These are phyloP conservation scores for Pseudozyma pruni DNA, from an alignment of 1,284 basidiomycete genomes.

Conservation along the genomic window DNA sequence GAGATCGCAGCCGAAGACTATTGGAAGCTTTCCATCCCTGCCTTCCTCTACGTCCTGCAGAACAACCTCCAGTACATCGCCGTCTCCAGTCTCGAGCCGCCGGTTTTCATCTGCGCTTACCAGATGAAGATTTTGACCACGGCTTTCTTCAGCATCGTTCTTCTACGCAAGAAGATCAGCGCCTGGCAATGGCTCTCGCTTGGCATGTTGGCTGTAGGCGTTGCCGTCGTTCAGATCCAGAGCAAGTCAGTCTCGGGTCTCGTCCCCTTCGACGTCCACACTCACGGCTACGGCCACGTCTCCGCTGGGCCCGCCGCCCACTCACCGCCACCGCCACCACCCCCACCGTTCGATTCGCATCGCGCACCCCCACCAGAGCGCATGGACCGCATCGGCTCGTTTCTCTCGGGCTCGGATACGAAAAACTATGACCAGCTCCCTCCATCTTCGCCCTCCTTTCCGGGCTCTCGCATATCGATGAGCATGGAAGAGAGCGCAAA, in stretches of 20 bases:
- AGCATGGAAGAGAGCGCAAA: slow-evolving; percentile 51
- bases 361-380: slow-evolving; percentile 60
- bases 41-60: slow-evolving; percentile 86
- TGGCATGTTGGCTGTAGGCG: slow-evolving; percentile 85
- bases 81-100: slow-evolving; percentile 88
- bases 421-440: slow-evolving; percentile 33
- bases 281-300: slow-evolving; percentile 42
- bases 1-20: slow-evolving; percentile 77
- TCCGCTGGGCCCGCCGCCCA: slow-evolving; percentile 39
- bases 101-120: slow-evolving; percentile 82
- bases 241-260: slow-evolving; percentile 50
- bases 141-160: slow-evolving; percentile 88
- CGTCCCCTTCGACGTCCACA: slow-evolving; percentile 44
- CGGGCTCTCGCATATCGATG: slow-evolving; percentile 43
- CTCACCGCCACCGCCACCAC: slow-evolving; percentile 58
- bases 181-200: slow-evolving; percentile 84
- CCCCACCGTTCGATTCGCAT: slow-evolving; percentile 49
- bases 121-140: slow-evolving; percentile 86
- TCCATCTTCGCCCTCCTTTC: slow-evolving; percentile 47
- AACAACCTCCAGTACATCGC: slow-evolving; percentile 97
- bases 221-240: slow-evolving; percentile 87
- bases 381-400: slow-evolving; percentile 34
- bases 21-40: slow-evolving; percentile 96
- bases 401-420: slow-evolving; percentile 19
- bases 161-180: slow-evolving; percentile 83